These are phyloP conservation scores for Parietaria judaica DNA, from an alignment of 306 rosid genomes.

Conservation along the genomic window DNA sequence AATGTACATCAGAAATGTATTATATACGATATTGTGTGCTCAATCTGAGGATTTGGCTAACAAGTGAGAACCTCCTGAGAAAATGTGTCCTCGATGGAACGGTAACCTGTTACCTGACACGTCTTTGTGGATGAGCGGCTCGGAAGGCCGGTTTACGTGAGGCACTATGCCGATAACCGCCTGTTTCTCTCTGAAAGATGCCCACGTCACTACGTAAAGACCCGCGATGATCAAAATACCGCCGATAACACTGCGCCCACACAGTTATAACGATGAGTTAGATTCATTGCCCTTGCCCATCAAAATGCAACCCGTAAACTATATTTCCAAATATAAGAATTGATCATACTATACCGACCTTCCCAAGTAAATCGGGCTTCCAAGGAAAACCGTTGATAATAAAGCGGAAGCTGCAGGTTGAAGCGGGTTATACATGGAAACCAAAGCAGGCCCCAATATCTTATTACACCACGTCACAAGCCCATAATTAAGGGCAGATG, in stretches of 20 bases:
- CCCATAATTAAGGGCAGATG: conserved; percentile 93
- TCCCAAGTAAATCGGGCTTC: conserved; percentile 83
- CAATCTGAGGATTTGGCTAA: conserved; percentile 43
- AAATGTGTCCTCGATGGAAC: conserved; percentile 45
- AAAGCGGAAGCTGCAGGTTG: conserved; percentile 78
- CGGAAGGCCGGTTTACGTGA: conserved; percentile 33
- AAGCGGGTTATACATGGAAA: conserved; percentile 87
- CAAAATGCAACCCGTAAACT: not conserved
- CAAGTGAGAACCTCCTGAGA: conserved; percentile 34
- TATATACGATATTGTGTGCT: no score
- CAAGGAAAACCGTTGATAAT: conserved; percentile 76
- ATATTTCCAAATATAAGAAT: no score
- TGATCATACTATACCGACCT: conserved; percentile 34
- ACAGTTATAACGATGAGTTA: conserved; percentile 21
- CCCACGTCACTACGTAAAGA: conserved; percentile 82
- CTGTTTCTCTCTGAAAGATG: conserved; percentile 53
- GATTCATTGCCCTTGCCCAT: conserved; percentile 7
- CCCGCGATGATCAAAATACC: conserved; percentile 71
- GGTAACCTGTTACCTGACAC: conserved; percentile 22
- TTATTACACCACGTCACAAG: conserved; percentile 86
- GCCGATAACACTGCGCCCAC: conserved; percentile 61
- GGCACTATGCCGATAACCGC: conserved; percentile 26
- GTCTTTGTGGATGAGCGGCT: conserved; percentile 54
- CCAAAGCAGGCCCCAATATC: conserved; percentile 87
- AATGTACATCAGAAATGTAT: no score